These are phyloP conservation scores for Pulveroboletus sp. DNA, from an alignment of 768 basidiomycete genomes.

Conservation along the genomic window DNA sequence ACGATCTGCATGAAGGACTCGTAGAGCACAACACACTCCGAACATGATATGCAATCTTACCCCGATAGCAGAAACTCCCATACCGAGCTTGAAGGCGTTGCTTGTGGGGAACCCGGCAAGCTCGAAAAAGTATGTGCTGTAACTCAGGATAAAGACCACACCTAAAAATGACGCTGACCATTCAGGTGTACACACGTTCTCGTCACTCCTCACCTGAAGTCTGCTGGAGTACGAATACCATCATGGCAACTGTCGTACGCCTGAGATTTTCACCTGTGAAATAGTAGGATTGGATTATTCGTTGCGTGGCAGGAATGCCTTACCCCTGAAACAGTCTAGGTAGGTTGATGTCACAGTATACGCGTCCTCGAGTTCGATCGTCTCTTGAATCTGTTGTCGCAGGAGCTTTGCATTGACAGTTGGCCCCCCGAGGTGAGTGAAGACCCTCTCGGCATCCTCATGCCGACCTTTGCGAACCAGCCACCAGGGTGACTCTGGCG, in stretches of 20 bases:
- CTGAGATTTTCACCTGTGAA: conserved; percentile 19
- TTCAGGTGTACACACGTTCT: neutral
- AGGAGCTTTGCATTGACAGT: conserved; percentile 22
- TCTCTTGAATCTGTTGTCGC: conserved; percentile 25
- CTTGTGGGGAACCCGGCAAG: conserved; percentile 29
- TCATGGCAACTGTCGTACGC: conserved; percentile 27
- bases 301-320: neutral
- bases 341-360: conserved; percentile 27
- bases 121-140: conserved; percentile 33
- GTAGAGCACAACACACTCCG: neutral
- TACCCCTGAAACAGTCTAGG: conserved; percentile 30
- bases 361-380: conserved; percentile 28
- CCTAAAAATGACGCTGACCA: conserved; percentile 7
- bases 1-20: conserved; percentile 10
- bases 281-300: neutral
- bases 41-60: conserved; percentile 1
- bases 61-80: conserved; percentile 26
- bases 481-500: conserved; percentile 33
- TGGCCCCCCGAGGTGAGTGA: conserved; percentile 19
- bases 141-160: conserved; percentile 26
- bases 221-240: conserved; percentile 30
- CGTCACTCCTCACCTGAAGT: conserved; percentile 12
- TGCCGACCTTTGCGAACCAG: conserved; percentile 28
- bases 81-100: conserved; percentile 31
- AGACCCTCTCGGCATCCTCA: conserved; percentile 20